Conservation (phyloP, 2,329 filamentous ascomycete genomes). For the Ceratocystis albifundus region DNA sequence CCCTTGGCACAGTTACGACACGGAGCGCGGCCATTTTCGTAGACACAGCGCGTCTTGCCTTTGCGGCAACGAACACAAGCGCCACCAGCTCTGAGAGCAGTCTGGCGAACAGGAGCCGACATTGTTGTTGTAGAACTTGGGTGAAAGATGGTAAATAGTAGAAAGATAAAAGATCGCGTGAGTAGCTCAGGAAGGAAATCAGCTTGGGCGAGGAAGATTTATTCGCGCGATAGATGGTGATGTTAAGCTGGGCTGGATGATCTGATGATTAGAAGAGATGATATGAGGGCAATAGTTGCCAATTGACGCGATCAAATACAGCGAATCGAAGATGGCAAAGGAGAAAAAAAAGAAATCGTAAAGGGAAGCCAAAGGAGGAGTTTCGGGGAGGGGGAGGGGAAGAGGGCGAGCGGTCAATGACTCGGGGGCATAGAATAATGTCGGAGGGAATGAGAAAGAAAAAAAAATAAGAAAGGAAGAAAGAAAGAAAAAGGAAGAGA, state of each 20-base stretch:
- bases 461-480: conserved; percentile 1
- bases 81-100: conserved; percentile 48
- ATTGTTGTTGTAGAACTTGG: conserved; percentile 30
- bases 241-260: too few species aligned
- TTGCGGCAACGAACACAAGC: conserved; percentile 53
- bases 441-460: neutral
- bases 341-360: too few species aligned
- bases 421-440: neutral
- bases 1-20: conserved; percentile 54
- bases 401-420: neutral
- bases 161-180: neutral
- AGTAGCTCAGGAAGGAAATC: neutral
- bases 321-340: too few species aligned
- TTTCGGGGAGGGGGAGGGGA: too few species aligned
- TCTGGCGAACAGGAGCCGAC: conserved; percentile 43
- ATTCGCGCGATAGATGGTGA: too few species aligned
- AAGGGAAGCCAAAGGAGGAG: too few species aligned
- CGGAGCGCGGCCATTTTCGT: conserved; percentile 50
- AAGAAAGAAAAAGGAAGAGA: neutral
- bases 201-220: too few species aligned
- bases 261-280: neutral
- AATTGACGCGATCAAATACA: too few species aligned
- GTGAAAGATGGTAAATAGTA: neutral
- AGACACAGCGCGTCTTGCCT: conserved; percentile 53
- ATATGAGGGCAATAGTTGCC: too few species aligned